A percentile compares a stretch with the other conserved stretches of the same genome.
These are phyloP conservation scores for Pichia deserticola DNA, from an alignment of 805 yeast species.

Conservation along the genomic window DNA sequence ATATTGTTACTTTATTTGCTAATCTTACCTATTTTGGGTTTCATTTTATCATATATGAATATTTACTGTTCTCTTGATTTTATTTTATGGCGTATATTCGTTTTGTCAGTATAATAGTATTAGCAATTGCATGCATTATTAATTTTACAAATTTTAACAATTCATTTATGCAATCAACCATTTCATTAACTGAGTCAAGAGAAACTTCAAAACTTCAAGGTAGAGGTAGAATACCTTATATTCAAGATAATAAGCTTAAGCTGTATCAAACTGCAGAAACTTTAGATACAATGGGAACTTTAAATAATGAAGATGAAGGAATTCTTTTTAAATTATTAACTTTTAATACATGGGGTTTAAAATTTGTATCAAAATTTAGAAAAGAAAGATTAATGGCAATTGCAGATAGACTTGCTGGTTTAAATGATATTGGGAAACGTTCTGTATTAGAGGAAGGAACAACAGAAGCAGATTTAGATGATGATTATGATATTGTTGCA, in stretches of 20 bases:
- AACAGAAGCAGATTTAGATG: constrained; percentile 10
- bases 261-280: background rate
- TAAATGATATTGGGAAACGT: too few relatives aligned
- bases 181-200: background rate
- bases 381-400: constrained; percentile 61
- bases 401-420: constrained; percentile 50
- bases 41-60: too few relatives aligned
- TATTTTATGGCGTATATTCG: background rate
- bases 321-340: constrained; percentile 46
- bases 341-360: constrained; percentile 85
- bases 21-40: too few relatives aligned
- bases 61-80: too few relatives aligned
- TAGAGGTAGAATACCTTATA: background rate
- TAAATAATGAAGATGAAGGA: background rate
- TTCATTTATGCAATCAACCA: constrained; percentile 2
- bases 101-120: background rate
- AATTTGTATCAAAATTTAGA: constrained; percentile 69
- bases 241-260: background rate
- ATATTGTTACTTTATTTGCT: too few relatives aligned
- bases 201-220: constrained; percentile 1
- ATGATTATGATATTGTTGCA: constrained; percentile 74
- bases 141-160: background rate
- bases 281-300: background rate
- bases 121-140: background rate
- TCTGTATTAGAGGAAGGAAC: constrained; percentile 20